Evolutionary conservation across 1,284 basidiomycete genomes (phyloP), one percentile per base, ranked within the genome.

Genomic region (Mrakiaceae sp.): DNA sequence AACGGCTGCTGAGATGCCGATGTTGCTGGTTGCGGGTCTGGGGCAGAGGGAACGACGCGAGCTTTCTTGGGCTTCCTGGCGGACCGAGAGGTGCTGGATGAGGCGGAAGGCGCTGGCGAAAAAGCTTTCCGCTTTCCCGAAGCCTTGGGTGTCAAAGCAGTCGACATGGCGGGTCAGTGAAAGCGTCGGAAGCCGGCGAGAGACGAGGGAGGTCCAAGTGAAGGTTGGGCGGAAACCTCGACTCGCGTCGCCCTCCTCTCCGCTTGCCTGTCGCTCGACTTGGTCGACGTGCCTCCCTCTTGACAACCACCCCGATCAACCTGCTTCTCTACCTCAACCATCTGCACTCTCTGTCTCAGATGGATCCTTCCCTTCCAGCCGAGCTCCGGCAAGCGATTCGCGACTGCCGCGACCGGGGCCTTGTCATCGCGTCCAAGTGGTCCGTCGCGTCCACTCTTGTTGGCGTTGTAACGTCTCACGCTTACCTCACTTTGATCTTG

Each of bases 361-460:
- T 64, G 63, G 58, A 64, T 46, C 62, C 48, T 7, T 4, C 47
- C 16, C 55, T 64, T n/a, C 63, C 63, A 4, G 7, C 27, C 43
- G 75, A 78, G 12, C 68, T 78, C 5, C 67, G 77, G 11, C 63
- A 66, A 12, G 70, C 76, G 0, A 69, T 74, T 6, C 67, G 70
- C 40, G 76, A 78, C 66, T 72, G 76, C 46, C 69, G 70, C 62
- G 76, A 77, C 61, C 67, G 77, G 48, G 77, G 77, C 0, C 67
- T 78, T 43, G 66, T 76, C 50, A 72, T 75, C 2, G 71, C 74
- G 4, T 71, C 76, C 2, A 77, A 77, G 66, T 78, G 77, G 77
- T 76, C 40, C 64, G 72, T 64, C 49, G 10, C 58, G 10, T 43
- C n/a, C 53, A 39, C 39, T 1, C 16, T 46, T 14, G 44, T 58